Evolutionary conservation across 2,329 filamentous ascomycete genomes (phyloP).

Genomic region (Coniochaeta ligniaria): DNA sequence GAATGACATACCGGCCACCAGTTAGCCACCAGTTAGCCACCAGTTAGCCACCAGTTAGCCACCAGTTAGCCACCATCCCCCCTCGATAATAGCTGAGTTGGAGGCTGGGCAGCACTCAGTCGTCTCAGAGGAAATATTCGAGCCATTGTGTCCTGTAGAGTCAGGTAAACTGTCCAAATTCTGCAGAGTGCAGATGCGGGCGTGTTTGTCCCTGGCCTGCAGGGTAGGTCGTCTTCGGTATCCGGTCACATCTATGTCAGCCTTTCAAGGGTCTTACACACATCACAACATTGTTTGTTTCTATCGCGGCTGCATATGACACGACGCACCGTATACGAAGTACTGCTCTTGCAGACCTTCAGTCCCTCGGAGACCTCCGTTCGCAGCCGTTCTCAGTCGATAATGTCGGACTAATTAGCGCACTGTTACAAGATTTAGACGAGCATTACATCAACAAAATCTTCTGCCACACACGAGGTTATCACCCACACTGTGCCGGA

Average conservation of each 20-base stretch:
- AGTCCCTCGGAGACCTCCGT: neutral
- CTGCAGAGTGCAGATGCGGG: neutral
- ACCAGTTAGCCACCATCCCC: neutral
- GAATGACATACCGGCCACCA: neutral
- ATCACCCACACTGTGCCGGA: neutral
- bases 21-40: neutral
- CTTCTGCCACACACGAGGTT: neutral
- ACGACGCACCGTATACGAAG: neutral
- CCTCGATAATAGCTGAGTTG: neutral
- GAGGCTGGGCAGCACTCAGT: neutral
- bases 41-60: neutral
- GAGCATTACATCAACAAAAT: neutral
- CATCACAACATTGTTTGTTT: neutral
- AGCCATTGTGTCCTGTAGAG: neutral
- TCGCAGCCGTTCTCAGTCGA: neutral
- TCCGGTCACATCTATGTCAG: neutral
- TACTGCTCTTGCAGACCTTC: neutral
- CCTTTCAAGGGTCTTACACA: neutral
- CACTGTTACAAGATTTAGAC: neutral
- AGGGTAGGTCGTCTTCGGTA: neutral
- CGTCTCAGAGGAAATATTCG: neutral
- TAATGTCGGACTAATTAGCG: neutral
- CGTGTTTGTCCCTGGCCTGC: neutral
- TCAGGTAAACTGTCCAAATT: neutral
- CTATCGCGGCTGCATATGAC: neutral